Evolutionary conservation across 805 yeast species (phyloP).

Genomic region (Candida insectalens): DNA sequence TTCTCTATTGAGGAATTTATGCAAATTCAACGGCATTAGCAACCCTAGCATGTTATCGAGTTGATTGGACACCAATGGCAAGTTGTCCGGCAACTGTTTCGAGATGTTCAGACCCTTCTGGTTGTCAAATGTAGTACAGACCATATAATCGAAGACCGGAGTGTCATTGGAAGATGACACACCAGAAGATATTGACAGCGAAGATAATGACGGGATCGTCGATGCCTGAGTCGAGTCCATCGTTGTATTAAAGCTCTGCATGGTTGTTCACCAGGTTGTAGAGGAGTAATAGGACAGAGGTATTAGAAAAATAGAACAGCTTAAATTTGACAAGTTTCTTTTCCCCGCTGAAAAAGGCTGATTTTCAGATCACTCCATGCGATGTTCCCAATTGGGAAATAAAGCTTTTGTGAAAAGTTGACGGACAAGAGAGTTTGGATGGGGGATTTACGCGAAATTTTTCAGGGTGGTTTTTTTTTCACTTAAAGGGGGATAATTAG

Average conservation of each 20-base stretch:
- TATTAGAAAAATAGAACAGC: no score
- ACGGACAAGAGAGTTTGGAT: no score
- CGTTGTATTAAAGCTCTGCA: no score
- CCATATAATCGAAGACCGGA: slow-evolving; percentile 15
- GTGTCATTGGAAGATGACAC: background rate
- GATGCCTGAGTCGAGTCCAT: background rate
- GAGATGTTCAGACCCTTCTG: slow-evolving; percentile 60
- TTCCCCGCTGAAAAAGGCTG: no score
- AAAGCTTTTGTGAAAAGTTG: no score
- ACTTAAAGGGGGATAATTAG: no score
- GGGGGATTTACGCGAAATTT: no score
- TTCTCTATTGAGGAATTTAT: slow-evolving; percentile 34
- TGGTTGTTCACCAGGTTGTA: background rate
- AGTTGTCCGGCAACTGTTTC: slow-evolving; percentile 48
- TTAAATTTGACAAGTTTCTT: no score
- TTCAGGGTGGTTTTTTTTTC: no score
- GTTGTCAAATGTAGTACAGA: slow-evolving; percentile 75
- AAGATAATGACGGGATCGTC: background rate
- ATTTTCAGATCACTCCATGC: no score
- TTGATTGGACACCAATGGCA: slow-evolving; percentile 57
- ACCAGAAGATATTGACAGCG: slow-evolving; percentile 1
- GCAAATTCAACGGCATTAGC: slow-evolving; percentile 29
- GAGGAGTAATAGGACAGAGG: background rate
- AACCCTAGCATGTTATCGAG: slow-evolving; percentile 20
- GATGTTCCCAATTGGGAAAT: no score